phyloP scores from a whole-genome alignment of 2,329 filamentous ascomycete species.

The Curvularia lunata region DNA sequence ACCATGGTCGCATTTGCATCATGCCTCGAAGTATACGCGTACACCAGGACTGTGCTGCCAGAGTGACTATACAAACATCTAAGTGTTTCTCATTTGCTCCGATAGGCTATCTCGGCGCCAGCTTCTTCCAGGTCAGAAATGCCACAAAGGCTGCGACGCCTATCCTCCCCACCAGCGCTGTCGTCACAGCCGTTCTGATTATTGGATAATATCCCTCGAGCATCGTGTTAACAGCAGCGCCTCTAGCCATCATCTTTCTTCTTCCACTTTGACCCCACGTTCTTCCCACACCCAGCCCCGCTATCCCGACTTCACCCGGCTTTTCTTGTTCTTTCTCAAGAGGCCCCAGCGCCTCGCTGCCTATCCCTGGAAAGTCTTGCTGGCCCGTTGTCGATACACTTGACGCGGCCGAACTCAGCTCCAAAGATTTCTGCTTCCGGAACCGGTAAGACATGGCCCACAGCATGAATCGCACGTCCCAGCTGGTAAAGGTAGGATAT shows the following conservation, averaged over 20 bases:
- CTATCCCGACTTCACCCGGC: conserved; percentile 54
- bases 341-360: conserved; percentile 31
- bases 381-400: conserved; percentile 21
- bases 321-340: conserved; percentile 33
- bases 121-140: conserved; percentile 32
- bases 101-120: conserved; percentile 1
- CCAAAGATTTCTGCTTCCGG: conserved; percentile 46
- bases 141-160: conserved; percentile 31
- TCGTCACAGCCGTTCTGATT: conserved; percentile 55
- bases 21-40: not conserved
- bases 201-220: conserved; percentile 62
- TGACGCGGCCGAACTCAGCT: conserved; percentile 32
- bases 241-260: conserved; percentile 48
- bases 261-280: conserved; percentile 46
- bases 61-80: not conserved
- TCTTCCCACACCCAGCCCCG: conserved; percentile 53
- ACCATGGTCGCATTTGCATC: not conserved
- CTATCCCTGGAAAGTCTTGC: conserved; percentile 34
- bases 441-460: conserved; percentile 66
- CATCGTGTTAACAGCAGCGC: conserved; percentile 55
- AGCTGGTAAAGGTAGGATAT: conserved; percentile 71
- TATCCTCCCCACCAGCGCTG: conserved; percentile 51
- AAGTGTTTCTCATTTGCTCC: not conserved
- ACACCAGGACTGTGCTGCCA: not conserved
- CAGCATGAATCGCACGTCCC: conserved; percentile 65